Percentiles rank a stretch among this genome's conserved stretches.
phyloP scores from a whole-genome alignment of 2,329 filamentous ascomycete species.

The Aspergillus jensenii region DNA sequence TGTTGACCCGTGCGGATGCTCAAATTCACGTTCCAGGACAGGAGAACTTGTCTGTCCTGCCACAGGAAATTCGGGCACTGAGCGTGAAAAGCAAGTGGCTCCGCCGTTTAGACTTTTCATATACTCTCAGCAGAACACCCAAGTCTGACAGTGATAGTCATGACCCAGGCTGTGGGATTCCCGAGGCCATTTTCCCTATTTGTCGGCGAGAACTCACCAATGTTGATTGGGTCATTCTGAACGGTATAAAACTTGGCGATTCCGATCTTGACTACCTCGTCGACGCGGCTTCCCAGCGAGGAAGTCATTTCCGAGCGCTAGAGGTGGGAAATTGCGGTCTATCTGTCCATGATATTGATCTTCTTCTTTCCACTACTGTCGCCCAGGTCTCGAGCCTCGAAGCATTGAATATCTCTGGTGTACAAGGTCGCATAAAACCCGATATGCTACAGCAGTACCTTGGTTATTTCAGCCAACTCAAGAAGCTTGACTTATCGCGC shows the following conservation, averaged over 20 bases:
- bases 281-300: slow-evolving; percentile 65
- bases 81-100: slow-evolving; percentile 65
- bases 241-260: slow-evolving; percentile 68
- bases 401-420: slow-evolving; percentile 65
- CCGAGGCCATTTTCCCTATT: slow-evolving; percentile 67
- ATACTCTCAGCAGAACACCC: slow-evolving; percentile 58
- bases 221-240: slow-evolving; percentile 69
- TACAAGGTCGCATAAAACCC: slow-evolving; percentile 64
- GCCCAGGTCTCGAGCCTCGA: slow-evolving; percentile 67
- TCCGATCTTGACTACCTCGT: slow-evolving; percentile 67
- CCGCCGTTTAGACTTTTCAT: slow-evolving; percentile 64
- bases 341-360: slow-evolving; percentile 51
- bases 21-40: slow-evolving; percentile 55
- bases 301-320: slow-evolving; percentile 65
- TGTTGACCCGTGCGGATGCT: slow-evolving; percentile 59
- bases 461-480: slow-evolving; percentile 64
- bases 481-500: slow-evolving; percentile 65
- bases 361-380: slow-evolving; percentile 64
- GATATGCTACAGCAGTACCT: slow-evolving; percentile 66
- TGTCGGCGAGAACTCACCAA: slow-evolving; percentile 67
- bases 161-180: slow-evolving; percentile 67
- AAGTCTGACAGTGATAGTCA: slow-evolving; percentile 49
- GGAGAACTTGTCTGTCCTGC: slow-evolving; percentile 58
- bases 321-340: slow-evolving; percentile 64
- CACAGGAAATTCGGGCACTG: slow-evolving; percentile 68